Percentiles rank a stretch among this genome's conserved stretches.
Evolutionary conservation across 495 filamentous ascomycete genomes (phyloP).

Genomic region (Xylaria curta): DNA sequence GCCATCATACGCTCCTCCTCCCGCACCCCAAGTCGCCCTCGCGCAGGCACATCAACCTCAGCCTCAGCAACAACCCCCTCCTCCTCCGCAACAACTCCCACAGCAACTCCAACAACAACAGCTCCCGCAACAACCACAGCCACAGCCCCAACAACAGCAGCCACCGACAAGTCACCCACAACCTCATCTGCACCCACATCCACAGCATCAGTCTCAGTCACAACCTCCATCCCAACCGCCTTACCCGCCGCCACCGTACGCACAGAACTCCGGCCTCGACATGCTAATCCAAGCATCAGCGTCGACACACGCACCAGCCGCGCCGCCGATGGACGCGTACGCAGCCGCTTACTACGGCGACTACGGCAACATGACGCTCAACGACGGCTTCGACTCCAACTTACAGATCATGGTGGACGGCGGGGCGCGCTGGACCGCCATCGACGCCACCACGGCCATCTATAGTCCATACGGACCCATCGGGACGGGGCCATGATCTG

Average conservation of each 20-base stretch:
- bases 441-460: constrained; percentile 30
- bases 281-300: constrained; percentile 35
- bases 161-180: constrained; percentile 3
- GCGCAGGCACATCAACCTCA: constrained; percentile 16
- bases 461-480: constrained; percentile 35
- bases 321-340: constrained; percentile 31
- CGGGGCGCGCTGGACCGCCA: constrained; percentile 34
- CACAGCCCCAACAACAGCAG: constrained; percentile 13
- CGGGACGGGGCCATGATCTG: constrained; percentile 14
- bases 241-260: constrained; percentile 28
- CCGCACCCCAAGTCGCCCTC: constrained; percentile 21
- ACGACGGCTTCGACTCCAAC: constrained; percentile 43
- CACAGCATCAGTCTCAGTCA: constrained; percentile 10
- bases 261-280: constrained; percentile 29
- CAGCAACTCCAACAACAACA: constrained; percentile 13
- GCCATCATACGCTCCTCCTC: constrained; percentile 15
- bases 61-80: constrained; percentile 9
- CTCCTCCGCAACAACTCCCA: constrained; percentile 9
- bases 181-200: constrained; percentile 4
- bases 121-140: constrained; percentile 26
- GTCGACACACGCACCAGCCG: constrained; percentile 23
- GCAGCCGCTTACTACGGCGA: constrained; percentile 33
- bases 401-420: constrained; percentile 42
- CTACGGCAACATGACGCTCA: constrained; percentile 33
- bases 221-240: constrained; percentile 23